Evolutionary conservation across 495 filamentous ascomycete genomes (phyloP).

Genomic region (Thermochaetoides thermophila): DNA sequence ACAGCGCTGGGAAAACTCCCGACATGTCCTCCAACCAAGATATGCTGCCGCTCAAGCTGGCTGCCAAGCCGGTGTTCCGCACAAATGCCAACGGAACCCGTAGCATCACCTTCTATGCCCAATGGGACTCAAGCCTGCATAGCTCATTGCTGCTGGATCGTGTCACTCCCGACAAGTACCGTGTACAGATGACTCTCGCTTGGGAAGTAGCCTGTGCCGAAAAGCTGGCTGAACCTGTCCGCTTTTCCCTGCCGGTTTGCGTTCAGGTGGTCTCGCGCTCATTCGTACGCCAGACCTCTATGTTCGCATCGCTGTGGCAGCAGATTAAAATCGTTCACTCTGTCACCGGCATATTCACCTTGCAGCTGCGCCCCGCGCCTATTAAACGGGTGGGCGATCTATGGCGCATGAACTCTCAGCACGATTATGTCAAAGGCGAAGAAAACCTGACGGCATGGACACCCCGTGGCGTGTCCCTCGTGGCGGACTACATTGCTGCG

Average conservation of each 20-base stretch:
- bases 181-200: conserved; percentile 70
- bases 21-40: conserved; percentile 55
- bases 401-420: conserved; percentile 91
- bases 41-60: conserved; percentile 63
- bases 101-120: conserved; percentile 68
- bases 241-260: conserved; percentile 64
- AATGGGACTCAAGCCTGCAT: conserved; percentile 95
- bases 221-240: conserved; percentile 67
- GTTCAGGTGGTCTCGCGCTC: conserved; percentile 73
- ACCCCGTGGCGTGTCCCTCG: conserved; percentile 74
- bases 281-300: conserved; percentile 67
- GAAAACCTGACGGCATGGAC: conserved; percentile 72
- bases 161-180: conserved; percentile 78
- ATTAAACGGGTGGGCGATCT: conserved; percentile 84
- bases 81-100: conserved; percentile 82
- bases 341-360: conserved; percentile 67
- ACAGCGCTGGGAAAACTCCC: conserved; percentile 70
- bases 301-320: conserved; percentile 80
- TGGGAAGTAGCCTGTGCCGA: conserved; percentile 74
- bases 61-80: conserved; percentile 58
- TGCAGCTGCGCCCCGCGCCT: conserved; percentile 71
- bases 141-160: conserved; percentile 79
- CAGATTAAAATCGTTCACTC: conserved; percentile 74
- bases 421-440: conserved; percentile 90
- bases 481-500: conserved; percentile 63